Evolutionary conservation across 2,329 filamentous ascomycete genomes (phyloP).

Genomic region (Aplosporella prunicola): DNA sequence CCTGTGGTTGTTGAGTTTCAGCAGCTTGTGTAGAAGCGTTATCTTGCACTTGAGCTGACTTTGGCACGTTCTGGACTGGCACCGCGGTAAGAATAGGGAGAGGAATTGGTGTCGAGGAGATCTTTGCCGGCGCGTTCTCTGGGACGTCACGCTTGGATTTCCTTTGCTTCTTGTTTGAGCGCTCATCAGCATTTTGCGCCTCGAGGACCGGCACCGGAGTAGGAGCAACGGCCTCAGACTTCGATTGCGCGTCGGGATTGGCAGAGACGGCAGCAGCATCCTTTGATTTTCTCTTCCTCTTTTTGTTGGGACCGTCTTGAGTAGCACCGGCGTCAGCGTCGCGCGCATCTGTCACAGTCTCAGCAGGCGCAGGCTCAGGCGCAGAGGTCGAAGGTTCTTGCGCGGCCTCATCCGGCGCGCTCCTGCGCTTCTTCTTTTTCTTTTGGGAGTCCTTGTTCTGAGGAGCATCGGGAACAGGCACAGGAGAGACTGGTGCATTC

Average conservation of each 20-base stretch:
- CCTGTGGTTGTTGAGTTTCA: too few species aligned
- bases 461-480: neutral
- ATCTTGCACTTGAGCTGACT: too few species aligned
- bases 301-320: conserved; percentile 1
- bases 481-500: too few species aligned
- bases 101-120: neutral
- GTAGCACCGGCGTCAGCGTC: neutral
- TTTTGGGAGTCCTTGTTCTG: neutral
- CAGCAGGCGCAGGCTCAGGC: too few species aligned
- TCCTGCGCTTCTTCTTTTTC: conserved; percentile 4
- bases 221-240: neutral
- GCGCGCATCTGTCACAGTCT: neutral
- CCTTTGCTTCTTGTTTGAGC: neutral
- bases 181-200: too few species aligned
- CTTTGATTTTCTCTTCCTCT: conserved; percentile 8
- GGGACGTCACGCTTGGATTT: neutral
- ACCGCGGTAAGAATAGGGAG: too few species aligned
- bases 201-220: neutral
- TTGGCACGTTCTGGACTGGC: too few species aligned
- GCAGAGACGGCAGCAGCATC: neutral
- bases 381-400: neutral
- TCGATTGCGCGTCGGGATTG: neutral
- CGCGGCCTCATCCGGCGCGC: neutral
- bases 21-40: too few species aligned
- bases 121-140: neutral